Percentiles rank a stretch among this genome's conserved stretches.
phyloP scores from a whole-genome alignment of 1,284 basidiomycete genomes.

The Peniophora sp. region DNA sequence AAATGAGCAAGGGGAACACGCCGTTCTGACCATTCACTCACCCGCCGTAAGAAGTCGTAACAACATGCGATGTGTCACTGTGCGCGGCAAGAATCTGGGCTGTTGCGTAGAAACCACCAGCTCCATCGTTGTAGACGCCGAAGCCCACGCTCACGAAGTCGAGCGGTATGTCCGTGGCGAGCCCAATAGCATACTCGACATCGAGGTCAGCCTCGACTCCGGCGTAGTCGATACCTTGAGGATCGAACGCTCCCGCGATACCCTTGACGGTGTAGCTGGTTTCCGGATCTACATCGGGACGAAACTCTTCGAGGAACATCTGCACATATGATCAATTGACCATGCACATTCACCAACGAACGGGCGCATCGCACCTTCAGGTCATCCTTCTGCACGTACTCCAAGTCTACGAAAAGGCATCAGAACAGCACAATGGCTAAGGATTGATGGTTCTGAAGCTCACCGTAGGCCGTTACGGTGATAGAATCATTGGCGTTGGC shows the following conservation, averaged over 20 bases:
- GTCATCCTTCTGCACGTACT: background rate
- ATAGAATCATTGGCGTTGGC: background rate
- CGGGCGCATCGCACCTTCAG: background rate
- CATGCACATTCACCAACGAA: background rate
- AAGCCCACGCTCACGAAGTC: background rate
- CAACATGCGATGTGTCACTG: background rate
- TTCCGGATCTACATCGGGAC: background rate
- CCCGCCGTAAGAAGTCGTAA: conserved; percentile 19
- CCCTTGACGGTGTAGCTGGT: background rate
- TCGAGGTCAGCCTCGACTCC: conserved; percentile 9
- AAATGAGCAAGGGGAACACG: conserved; percentile 33
- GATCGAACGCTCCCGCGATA: conserved; percentile 12
- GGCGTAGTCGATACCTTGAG: conserved; percentile 9
- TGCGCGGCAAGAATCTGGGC: conserved; percentile 10
- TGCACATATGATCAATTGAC: background rate
- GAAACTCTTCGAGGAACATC: background rate
- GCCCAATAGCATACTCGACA: conserved; percentile 6
- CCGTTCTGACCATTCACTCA: conserved; percentile 37
- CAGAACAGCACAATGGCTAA: background rate
- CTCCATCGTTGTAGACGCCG: conserved; percentile 11
- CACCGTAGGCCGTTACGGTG: background rate
- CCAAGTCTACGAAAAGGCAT: background rate
- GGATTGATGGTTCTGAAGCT: no score
- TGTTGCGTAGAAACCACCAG: conserved; percentile 24
- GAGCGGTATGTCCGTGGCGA: conserved; percentile 3